A percentile compares a stretch with the other conserved stretches of the same genome.
Conservation (phyloP, 441 rosid species). For the Heliophila coronopifolia region DNA sequence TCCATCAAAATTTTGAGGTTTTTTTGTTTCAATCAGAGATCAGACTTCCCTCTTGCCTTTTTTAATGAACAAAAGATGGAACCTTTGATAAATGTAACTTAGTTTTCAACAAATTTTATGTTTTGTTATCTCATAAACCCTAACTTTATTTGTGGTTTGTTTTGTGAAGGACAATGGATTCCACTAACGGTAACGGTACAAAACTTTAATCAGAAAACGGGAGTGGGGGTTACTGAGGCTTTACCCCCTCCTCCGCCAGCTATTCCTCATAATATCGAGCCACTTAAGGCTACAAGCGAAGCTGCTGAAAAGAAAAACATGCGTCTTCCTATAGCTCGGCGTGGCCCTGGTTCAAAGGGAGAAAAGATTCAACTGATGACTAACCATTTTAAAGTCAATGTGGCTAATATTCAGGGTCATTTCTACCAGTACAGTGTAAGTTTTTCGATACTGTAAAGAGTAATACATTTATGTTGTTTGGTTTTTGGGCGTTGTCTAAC, state of each 20-base stretch:
- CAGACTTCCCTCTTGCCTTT: too few relatives aligned
- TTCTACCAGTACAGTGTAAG: slow-evolving; percentile 60
- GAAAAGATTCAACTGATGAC: slow-evolving; percentile 41
- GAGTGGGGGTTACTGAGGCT: slow-evolving; percentile 29
- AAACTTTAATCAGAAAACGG: slow-evolving; percentile 21
- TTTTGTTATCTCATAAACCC: too few relatives aligned
- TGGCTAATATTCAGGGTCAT: slow-evolving; percentile 36
- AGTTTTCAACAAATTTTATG: too few relatives aligned
- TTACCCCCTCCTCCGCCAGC: slow-evolving; percentile 42
- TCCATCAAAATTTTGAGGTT: too few relatives aligned
- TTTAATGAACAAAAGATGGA: too few relatives aligned
- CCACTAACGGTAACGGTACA: slow-evolving; percentile 19
- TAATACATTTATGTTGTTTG: background rate
- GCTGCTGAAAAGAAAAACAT: slow-evolving; percentile 33
- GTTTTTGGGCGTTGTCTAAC: background rate
- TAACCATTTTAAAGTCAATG: slow-evolving; percentile 53
- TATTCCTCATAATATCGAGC: slow-evolving; percentile 37
- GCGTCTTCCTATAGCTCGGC: slow-evolving; percentile 46
- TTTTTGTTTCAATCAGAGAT: too few relatives aligned
- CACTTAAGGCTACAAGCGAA: slow-evolving; percentile 31
- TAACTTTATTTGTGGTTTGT: background rate
- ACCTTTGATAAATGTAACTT: too few relatives aligned
- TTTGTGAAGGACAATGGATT: slow-evolving; percentile 26
- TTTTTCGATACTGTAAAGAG: too few relatives aligned
- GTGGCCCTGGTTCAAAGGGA: slow-evolving; percentile 43